These are phyloP conservation scores for Mortierella claussenii DNA, from an alignment of 192 early-diverging fungal species.

Conservation along the genomic window DNA sequence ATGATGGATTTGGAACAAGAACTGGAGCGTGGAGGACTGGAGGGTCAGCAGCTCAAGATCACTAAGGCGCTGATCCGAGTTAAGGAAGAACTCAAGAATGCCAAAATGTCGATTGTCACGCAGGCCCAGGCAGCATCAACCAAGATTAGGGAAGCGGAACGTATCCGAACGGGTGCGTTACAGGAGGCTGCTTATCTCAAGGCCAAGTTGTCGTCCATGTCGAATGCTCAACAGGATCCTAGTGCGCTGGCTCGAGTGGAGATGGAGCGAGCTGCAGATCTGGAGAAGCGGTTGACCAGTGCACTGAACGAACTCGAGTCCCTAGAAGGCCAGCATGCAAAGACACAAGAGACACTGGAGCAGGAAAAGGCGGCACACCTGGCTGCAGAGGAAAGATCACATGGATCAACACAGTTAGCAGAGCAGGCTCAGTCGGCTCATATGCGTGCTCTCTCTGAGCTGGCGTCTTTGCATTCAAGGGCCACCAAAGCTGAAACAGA, in stretches of 20 bases:
- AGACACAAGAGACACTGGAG: conserved; percentile 50
- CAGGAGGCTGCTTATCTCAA: conserved; percentile 67
- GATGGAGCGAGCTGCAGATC: conserved; percentile 53
- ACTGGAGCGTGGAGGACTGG: conserved; percentile 32
- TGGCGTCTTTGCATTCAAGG: conserved; percentile 52
- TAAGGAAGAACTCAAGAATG: conserved; percentile 57
- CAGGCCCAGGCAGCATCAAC: conserved; percentile 59
- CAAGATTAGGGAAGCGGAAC: conserved; percentile 61
- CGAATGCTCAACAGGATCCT: conserved; percentile 50
- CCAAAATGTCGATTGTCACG: conserved; percentile 55
- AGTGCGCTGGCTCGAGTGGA: conserved; percentile 55
- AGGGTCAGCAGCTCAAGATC: conserved; percentile 58
- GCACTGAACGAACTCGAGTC: conserved; percentile 57
- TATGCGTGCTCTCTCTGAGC: conserved; percentile 54
- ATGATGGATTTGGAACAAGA: conserved; percentile 29
- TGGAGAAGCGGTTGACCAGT: conserved; percentile 58
- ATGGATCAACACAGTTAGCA: conserved; percentile 51
- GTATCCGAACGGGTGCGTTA: conserved; percentile 61
- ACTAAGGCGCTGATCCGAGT: conserved; percentile 56
- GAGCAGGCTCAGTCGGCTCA: conserved; percentile 64
- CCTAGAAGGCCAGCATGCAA: conserved; percentile 34
- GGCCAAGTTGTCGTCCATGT: conserved; percentile 58
- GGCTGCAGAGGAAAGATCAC: conserved; percentile 60
- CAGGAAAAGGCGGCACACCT: conserved; percentile 55
- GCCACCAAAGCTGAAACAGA: conserved; percentile 58